Base-by-base conservation (phyloP, 768 basidiomycete genomes). In the Hericium rajendrae region DNA sequence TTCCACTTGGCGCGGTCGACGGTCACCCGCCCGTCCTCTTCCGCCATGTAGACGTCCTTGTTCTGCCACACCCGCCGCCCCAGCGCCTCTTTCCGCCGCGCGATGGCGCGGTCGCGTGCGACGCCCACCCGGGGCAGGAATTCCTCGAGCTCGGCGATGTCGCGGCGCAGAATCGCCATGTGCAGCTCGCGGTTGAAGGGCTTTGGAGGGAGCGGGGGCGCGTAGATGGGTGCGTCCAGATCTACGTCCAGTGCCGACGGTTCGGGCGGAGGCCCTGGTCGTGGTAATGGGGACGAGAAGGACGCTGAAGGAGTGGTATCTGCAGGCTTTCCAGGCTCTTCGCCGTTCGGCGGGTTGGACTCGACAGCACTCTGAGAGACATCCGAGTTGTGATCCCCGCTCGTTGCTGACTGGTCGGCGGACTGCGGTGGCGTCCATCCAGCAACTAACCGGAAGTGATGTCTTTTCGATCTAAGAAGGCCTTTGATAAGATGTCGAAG, bases 81-180 rank as follows among this genome's bases (percentile, higher is more conserved):
- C n/a, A 90, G 70, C 32, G 80, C 75, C 70, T 91, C 87, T 70
- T 88, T 88, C n/a, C 82, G 57, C 16, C 88, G 79, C 60, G 84
- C 80, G 2, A 73, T 72, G 16, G 73, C 79, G 10, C 86, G 80
- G 5, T 72, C 77, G 6, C 81, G 60, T 2, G 78, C 69, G n/a
- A 70, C 69, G 12, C 68, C 67, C 12, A 83, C 68, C 37, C 71
- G 74, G 2, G 66, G 59, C 37, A 73, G 66, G 54, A 89, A 74
- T 2, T 68, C 60, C 39, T 73, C 66, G 53, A 89, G 74, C 2
- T 68, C 62, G 53, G 73, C 67, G 22, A 91, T 71, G 57, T 86
- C 86, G 18, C 77, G 78, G 57, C 73, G 62, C 28, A 90, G 74
- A 51, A 90, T 68, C 11, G 61, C 57, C 10, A 88, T 69, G 66